Evolutionary conservation across 179 eudicot species (phyloP).

Genomic region (Camellia oleifera): DNA sequence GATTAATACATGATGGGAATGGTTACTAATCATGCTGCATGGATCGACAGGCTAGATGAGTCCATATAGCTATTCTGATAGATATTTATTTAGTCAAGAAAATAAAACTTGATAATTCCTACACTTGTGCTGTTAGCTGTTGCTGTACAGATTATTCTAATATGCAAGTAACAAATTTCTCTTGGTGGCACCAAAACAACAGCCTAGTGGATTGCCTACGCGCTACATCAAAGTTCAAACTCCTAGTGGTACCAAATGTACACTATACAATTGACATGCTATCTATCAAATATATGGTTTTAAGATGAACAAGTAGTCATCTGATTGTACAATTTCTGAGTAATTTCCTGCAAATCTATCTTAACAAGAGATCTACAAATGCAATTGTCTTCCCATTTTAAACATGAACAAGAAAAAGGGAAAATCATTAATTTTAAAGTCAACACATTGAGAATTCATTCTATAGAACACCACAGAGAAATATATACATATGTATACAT

Average conservation of each 20-base stretch:
- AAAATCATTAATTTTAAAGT: not conserved
- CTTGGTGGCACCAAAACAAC: not conserved
- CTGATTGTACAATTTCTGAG: not conserved
- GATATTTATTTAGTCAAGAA: not conserved
- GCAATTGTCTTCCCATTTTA: not conserved
- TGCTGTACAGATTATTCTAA: too few species aligned
- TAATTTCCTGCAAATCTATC: not conserved
- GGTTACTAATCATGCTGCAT: not conserved
- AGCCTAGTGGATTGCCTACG: not conserved
- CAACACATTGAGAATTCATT: too few species aligned
- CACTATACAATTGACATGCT: not conserved
- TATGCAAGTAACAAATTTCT: not conserved
- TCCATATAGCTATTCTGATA: not conserved
- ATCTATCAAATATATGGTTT: not conserved
- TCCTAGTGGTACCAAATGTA: not conserved
- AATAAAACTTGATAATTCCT: not conserved
- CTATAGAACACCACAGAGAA: too few species aligned
- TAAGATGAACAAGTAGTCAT: not conserved
- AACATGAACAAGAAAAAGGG: not conserved
- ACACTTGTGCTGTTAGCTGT: not conserved
- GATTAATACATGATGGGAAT: not conserved
- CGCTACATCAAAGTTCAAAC: not conserved
- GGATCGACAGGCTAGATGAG: not conserved
- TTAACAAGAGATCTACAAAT: not conserved
- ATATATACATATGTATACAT: too few species aligned